Base-by-base conservation (phyloP, 2,329 filamentous ascomycete genomes). In the Trichoderma semiorbis region DNA sequence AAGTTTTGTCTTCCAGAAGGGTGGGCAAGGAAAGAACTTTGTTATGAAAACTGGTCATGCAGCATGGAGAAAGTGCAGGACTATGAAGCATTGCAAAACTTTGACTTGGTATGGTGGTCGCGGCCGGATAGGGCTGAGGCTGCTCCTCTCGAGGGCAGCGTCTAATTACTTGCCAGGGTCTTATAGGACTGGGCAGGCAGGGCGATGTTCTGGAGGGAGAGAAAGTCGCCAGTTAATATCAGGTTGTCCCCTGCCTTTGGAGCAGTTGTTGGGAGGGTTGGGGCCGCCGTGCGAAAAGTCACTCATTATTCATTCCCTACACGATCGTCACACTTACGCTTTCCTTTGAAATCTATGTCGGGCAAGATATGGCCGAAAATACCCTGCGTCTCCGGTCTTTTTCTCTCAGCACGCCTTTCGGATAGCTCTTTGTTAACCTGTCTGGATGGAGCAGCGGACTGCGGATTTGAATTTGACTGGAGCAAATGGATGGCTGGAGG, bases 41-140 rank as follows among this genome's bases (percentile, higher is more conserved):
- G 77, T 80, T 78, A 78, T 77, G 80, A 80, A 80, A 76, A 78
- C 53, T 78, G 77, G 80, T 80, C 78, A 75, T 77, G 78, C 79
- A 78, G 74, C 70, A 75, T 68, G 75, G 78, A 64, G 55, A 76
- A 76, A 72, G 75, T 76, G 78, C 79, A 77, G 34, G 78, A 78
- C 78, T 79, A 79, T 77, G 76, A 74, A 67, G 60, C 68, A 74
- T 66, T 34, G 18, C 66, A 71, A 73, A 74, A 69, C 70, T 72
- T 53, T 53, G 63, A 62, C 43, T 69, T 67, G 47, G 50, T 60
- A 55, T 64, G 67, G 53, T 43, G 61, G 66, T 64, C 66, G 43
- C 47, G 26, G 32, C 65, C 66, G 58, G 58, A 55, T 30, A 57
- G 53, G 26, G 58, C 65, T 50, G 71, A 47, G 47, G 53, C 50